Percentiles rank a stretch among this genome's conserved stretches.
These are phyloP conservation scores for Penicillium chermesinum DNA, from an alignment of 495 filamentous ascomycete genomes.

Conservation along the genomic window DNA sequence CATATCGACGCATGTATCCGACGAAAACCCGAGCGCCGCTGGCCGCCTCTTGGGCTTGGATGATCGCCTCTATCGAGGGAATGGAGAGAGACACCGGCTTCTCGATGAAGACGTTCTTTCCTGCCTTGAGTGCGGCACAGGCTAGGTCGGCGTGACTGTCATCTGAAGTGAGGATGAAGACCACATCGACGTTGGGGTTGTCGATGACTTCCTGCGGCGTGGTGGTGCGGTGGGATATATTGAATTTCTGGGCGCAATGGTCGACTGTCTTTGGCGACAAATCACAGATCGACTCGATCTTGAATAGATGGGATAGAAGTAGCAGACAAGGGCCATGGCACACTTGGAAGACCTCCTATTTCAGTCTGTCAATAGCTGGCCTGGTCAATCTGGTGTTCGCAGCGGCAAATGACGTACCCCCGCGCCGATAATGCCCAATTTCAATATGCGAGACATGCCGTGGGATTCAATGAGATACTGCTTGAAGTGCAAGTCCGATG, in stretches of 20 bases:
- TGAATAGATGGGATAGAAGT: slow-evolving; percentile 33
- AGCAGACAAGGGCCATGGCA: slow-evolving; percentile 40
- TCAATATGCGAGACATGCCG: no score
- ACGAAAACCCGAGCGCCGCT: slow-evolving; percentile 38
- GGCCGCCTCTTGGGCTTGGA: slow-evolving; percentile 33
- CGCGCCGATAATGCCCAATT: not conserved
- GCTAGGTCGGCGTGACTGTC: slow-evolving; percentile 37
- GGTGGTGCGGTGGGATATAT: slow-evolving; percentile 18
- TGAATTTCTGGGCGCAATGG: slow-evolving; percentile 25
- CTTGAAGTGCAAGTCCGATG: no score
- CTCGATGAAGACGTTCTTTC: slow-evolving; percentile 45
- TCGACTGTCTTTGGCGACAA: slow-evolving; percentile 27
- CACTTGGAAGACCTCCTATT: slow-evolving; percentile 40
- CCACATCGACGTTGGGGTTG: slow-evolving; percentile 36
- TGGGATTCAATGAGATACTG: no score
- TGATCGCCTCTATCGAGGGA: slow-evolving; percentile 25
- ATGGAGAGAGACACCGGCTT: slow-evolving; percentile 44
- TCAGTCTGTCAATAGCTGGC: not conserved
- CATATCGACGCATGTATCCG: slow-evolving; percentile 50
- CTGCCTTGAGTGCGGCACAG: slow-evolving; percentile 30
- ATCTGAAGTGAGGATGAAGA: slow-evolving; percentile 39
- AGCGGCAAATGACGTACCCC: not conserved
- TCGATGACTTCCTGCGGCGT: slow-evolving; percentile 23
- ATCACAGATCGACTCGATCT: slow-evolving; percentile 38
- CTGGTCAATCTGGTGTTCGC: not conserved